Percentiles rank a stretch among this genome's conserved stretches.
phyloP scores from a whole-genome alignment of 2,329 filamentous ascomycete species.

The Orbilia oligospora region DNA sequence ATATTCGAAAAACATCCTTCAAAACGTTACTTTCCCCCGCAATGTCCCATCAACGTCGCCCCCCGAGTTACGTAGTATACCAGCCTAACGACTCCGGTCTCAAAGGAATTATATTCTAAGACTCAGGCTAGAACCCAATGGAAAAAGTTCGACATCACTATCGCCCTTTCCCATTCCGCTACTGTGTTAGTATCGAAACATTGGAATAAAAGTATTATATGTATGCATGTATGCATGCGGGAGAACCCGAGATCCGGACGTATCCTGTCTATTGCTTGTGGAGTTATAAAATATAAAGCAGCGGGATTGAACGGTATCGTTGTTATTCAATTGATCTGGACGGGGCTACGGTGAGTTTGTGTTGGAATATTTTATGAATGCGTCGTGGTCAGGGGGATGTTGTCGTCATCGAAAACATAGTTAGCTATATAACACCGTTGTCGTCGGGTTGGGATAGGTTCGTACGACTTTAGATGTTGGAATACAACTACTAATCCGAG shows the following conservation, averaged over 20 bases:
- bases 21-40: background rate
- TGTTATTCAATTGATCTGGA: background rate
- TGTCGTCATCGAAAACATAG: background rate
- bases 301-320: no score
- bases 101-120: no score
- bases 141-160: no score
- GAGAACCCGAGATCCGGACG: background rate
- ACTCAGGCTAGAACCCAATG: no score
- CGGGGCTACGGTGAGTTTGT: background rate
- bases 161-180: no score
- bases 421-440: no score
- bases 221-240: background rate
- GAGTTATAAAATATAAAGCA: background rate
- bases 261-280: background rate
- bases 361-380: background rate
- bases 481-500: no score
- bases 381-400: background rate
- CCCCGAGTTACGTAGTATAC: background rate
- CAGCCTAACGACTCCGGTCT: background rate
- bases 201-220: no score
- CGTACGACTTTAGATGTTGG: no score
- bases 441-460: no score
- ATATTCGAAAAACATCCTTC: background rate
- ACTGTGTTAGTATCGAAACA: no score
- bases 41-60: background rate